Evolutionary conservation across 2,329 filamentous ascomycete species (phyloP).

Genomic region (Calonectria leucothoes): DNA sequence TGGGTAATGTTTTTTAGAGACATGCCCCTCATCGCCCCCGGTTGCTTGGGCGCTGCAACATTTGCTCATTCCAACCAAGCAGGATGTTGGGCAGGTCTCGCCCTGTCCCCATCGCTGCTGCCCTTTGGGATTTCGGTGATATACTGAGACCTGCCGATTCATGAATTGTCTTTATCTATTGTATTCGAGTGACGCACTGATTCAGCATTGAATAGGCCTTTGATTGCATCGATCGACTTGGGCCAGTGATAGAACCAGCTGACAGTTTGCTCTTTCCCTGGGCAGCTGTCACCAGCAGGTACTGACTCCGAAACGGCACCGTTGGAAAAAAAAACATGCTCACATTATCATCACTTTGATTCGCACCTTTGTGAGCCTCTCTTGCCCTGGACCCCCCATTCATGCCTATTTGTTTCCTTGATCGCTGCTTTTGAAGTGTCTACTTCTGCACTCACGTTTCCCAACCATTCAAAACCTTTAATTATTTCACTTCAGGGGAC

Average conservation of each 20-base stretch:
- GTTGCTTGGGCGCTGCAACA: background rate
- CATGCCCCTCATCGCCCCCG: background rate
- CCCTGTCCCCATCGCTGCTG: background rate
- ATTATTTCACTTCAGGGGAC: background rate
- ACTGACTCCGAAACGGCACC: slow-evolving; percentile 12
- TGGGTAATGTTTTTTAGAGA: slow-evolving; percentile 5
- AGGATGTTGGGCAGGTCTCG: no score
- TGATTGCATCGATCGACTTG: background rate
- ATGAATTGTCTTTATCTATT: background rate
- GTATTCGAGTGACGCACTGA: background rate
- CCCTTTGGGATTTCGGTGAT: background rate
- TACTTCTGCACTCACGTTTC: background rate
- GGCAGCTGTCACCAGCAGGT: slow-evolving; percentile 15
- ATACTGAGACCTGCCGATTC: background rate
- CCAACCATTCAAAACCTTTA: background rate
- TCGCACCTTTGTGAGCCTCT: background rate
- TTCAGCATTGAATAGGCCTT: background rate
- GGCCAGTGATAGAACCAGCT: background rate
- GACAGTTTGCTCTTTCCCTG: slow-evolving; percentile 13
- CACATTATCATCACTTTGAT: background rate
- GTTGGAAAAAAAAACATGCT: slow-evolving; percentile 1
- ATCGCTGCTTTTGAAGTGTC: background rate
- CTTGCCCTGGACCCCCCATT: background rate
- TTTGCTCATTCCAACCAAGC: background rate
- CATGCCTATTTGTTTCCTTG: background rate